Evolutionary conservation across 805 yeast genomes (phyloP), one percentile per base, ranked within the genome.

Genomic region (Saturnispora dispora): DNA sequence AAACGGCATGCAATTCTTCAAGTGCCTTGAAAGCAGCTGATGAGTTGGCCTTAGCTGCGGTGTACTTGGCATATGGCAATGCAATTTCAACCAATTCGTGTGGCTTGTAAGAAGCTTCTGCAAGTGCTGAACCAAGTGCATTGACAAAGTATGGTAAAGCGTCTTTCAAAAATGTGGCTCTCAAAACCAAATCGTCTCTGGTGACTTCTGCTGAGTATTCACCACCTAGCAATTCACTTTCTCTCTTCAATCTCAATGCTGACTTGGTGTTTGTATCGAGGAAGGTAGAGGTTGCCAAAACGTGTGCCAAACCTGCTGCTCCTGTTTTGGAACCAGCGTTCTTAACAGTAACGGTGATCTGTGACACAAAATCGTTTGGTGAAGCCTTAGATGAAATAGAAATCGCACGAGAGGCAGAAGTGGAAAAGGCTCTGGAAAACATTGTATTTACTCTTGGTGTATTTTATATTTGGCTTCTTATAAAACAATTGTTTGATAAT

Each of bases 211-310:
- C 74, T 47, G 77, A 65, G 69, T 88, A 79, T 54, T 70, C 71
- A 66, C 96, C 98, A 60, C 99, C 98, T 58, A 91, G 76, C 58
- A 93, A 79, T 74, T 91, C 99, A 48, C 90, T 74, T 74, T 93
- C 99, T 72, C 99, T 86, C 65, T 89, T 85, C 64, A 90, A 76
- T 75, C 98, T 86, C 67, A 93, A 77, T 23, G 93, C 96, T 18
- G 96, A 85, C 70, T 88, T 88, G 61, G 80, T 69, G 55, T 76
- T 75, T 52, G 96, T 88, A 77, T 85, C 83, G 66, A 85, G 80
- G 76, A 85, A 93, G 62, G 83, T 84, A 70, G 81, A 89, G 70
- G 88, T 80, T 63, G 91, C 79, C 63, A 90, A 77, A 57, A 89
- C 72, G 70, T 91, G 97, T 44, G 97, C 76, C 59, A 85, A 71